These are phyloP conservation scores for Talaromyces verruculosus DNA, from an alignment of 2,329 filamentous ascomycete species.

Conservation along the genomic window DNA sequence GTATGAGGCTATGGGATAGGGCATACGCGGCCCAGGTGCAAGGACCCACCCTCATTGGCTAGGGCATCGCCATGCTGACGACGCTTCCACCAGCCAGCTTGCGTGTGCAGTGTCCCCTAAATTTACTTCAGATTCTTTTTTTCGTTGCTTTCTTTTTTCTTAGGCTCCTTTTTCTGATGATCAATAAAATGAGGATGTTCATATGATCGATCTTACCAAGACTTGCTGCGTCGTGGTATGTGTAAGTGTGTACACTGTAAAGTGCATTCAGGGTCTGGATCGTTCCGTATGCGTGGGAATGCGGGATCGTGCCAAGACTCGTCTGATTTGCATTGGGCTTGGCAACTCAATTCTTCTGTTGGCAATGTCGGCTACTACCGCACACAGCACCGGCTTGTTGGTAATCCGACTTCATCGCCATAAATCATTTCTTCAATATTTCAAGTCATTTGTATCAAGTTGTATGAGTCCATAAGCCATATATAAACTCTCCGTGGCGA, in stretches of 20 bases:
- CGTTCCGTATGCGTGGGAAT: background rate
- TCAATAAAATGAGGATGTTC: background rate
- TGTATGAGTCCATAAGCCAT: background rate
- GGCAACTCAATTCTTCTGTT: background rate
- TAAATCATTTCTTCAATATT: background rate
- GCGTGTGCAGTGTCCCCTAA: slow-evolving; percentile 15
- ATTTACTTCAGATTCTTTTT: background rate
- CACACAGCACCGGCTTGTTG: background rate
- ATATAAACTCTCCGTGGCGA: background rate
- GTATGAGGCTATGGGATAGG: background rate
- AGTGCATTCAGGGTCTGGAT: background rate
- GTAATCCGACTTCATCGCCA: background rate
- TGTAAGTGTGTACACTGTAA: background rate
- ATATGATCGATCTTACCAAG: background rate
- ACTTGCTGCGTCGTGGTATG: background rate
- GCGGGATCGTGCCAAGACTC: slow-evolving; percentile 4
- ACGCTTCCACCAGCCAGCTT: slow-evolving; percentile 19
- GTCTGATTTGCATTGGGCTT: slow-evolving; percentile 4
- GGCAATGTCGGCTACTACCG: background rate
- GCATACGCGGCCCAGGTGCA: slow-evolving; percentile 18
- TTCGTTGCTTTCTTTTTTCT: background rate
- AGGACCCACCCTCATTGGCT: slow-evolving; percentile 12
- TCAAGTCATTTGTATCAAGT: background rate
- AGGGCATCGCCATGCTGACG: slow-evolving; percentile 16
- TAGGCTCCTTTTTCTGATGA: background rate